These are phyloP conservation scores for Trametes pubescens DNA, from an alignment of 1,284 basidiomycete species.

Conservation along the genomic window DNA sequence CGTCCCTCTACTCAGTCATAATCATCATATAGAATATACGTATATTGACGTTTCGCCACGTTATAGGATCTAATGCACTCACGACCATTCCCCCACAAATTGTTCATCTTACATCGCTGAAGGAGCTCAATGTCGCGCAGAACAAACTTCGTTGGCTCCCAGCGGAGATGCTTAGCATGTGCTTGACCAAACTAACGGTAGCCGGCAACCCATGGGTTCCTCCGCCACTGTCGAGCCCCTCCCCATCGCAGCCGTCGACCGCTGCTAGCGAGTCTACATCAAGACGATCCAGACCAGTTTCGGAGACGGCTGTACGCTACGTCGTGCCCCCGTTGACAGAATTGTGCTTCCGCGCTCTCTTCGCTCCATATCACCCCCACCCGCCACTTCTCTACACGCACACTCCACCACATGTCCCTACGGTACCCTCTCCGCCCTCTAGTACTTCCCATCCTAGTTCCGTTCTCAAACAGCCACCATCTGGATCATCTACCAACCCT, in stretches of 20 bases:
- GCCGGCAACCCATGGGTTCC: conserved; percentile 65
- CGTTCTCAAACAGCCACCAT: neutral
- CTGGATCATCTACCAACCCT: conserved; percentile 30
- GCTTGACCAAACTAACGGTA: conserved; percentile 53
- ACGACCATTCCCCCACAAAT: conserved; percentile 73
- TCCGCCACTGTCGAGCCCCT: conserved; percentile 38
- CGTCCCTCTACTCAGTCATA: conserved; percentile 35
- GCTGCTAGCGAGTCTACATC: neutral
- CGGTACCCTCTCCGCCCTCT: neutral
- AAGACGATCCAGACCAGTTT: conserved; percentile 27
- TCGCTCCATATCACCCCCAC: conserved; percentile 41
- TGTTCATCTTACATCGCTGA: conserved; percentile 57
- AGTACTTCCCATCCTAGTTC: neutral
- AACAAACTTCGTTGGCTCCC: conserved; percentile 71
- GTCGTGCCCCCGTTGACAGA: conserved; percentile 58
- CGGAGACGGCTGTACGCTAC: conserved; percentile 36
- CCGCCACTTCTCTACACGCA: neutral
- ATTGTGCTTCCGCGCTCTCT: conserved; percentile 56
- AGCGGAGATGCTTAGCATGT: conserved; percentile 67
- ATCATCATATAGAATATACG: neutral
- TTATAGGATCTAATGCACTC: conserved; percentile 66
- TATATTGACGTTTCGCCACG: too few relatives aligned
- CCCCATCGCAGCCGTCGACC: neutral
- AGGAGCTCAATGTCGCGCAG: conserved; percentile 66
- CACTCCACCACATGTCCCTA: neutral